Conservation (phyloP, 2,329 filamentous ascomycete genomes). For the Trematosphaeria pertusa region DNA sequence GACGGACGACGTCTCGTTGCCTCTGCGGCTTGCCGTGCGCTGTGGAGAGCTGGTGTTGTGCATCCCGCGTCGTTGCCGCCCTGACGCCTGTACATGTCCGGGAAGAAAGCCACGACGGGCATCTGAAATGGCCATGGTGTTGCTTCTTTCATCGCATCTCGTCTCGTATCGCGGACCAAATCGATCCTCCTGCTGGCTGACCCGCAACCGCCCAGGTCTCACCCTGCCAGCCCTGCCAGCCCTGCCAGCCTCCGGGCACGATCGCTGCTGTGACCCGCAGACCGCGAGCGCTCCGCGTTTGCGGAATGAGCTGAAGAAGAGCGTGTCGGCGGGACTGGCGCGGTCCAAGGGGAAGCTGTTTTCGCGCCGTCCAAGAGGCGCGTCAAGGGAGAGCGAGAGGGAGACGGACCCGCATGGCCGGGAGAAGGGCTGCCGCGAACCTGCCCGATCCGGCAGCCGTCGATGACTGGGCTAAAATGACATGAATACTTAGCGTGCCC, state of each 20-base stretch:
- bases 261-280: too few species aligned
- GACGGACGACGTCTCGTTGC: not conserved
- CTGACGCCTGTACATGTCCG: not conserved
- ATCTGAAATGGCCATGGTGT: not conserved
- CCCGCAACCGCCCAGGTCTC: not conserved
- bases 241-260: not conserved
- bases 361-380: not conserved
- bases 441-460: constrained; percentile 12
- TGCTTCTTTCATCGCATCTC: not conserved
- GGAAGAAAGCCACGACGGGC: not conserved
- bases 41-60: not conserved
- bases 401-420: not conserved
- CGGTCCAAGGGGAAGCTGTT: not conserved
- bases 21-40: not conserved
- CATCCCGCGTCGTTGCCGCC: not conserved
- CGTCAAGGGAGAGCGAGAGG: not conserved
- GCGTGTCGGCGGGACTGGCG: not conserved
- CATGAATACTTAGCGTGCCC: constrained; percentile 18
- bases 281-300: too few species aligned
- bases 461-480: constrained; percentile 19
- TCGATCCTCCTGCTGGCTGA: not conserved
- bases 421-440: constrained; percentile 3
- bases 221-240: too few species aligned
- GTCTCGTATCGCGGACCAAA: not conserved
- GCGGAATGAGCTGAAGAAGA: too few species aligned